These are phyloP conservation scores for Nothophytophthora sp. DNA, from an alignment of 352 stramenopile genomes.

Conservation along the genomic window DNA sequence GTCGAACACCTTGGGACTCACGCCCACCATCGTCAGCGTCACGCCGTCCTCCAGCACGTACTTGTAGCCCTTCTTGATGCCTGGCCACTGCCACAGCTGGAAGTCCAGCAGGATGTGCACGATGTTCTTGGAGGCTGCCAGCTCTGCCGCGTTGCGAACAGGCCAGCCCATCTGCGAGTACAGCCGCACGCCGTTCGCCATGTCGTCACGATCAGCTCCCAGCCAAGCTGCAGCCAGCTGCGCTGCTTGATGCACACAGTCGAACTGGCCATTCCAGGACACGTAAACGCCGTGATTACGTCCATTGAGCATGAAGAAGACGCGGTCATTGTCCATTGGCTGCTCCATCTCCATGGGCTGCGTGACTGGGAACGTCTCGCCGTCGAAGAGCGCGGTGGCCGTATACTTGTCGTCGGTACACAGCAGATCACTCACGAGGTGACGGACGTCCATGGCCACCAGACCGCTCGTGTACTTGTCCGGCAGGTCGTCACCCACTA, in stretches of 20 bases:
- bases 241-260: slow-evolving; percentile 47
- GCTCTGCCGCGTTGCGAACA: slow-evolving; percentile 45
- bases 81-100: slow-evolving; percentile 81
- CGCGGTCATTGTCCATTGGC: slow-evolving; percentile 34
- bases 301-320: slow-evolving; percentile 86
- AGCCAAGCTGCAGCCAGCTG: slow-evolving; percentile 54
- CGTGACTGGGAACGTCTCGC: slow-evolving; percentile 37
- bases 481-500: slow-evolving; percentile 19
- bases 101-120: slow-evolving; percentile 80
- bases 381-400: slow-evolving; percentile 35
- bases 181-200: slow-evolving; percentile 66
- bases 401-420: slow-evolving; percentile 38
- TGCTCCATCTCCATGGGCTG: slow-evolving; percentile 40
- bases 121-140: slow-evolving; percentile 51
- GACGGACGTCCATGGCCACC: slow-evolving; percentile 35
- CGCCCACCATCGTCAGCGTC: slow-evolving; percentile 61
- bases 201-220: slow-evolving; percentile 60
- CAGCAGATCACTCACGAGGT: slow-evolving; percentile 28
- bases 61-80: slow-evolving; percentile 68
- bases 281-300: slow-evolving; percentile 76
- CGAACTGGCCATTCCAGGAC: slow-evolving; percentile 70
- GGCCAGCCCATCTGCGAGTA: slow-evolving; percentile 68
- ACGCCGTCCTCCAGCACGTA: slow-evolving; percentile 71
- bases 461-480: slow-evolving; percentile 70
- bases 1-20: slow-evolving; percentile 75